Base-by-base conservation (phyloP, 2,329 filamentous ascomycete genomes). In the Colletotrichum sp. region DNA sequence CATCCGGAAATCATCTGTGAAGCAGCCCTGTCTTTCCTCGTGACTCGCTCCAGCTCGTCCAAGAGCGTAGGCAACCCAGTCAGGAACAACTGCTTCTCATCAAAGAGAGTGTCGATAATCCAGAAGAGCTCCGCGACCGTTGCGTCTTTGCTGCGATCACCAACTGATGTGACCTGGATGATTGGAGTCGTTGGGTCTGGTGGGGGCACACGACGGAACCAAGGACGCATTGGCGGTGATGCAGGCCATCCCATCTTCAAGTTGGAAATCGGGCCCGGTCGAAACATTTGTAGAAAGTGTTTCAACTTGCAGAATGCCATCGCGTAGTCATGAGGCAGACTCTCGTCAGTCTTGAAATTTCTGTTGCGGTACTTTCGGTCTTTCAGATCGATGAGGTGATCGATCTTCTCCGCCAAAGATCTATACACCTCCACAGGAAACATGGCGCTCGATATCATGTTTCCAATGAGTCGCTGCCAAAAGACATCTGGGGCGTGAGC, bases 11-110 rank as follows among this genome's bases (percentile, higher is more conserved):
- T 72, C 8, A 89, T 76, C 2, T 81, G 80, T 21, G 81, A 80
- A 1, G 83, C 84, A 8, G 81, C 74, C 1, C 81, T 78, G 8
- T 89, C 85, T 2, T 80, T 77, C 68, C 86, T 77, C 2, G 89
- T 72, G 5, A 89, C 81, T 9, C 86, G 85, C 28, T 88, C 87
- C 3, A 91, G 79, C 78, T 90, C 88, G 75, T 91, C 89, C 15
- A 90, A 76, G 2, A 88, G 32, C 6, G 79, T 79, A 3, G 84
- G 80, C 30, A 88, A 73, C 4, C 84, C 78, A 9, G 76, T 68
- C 2, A 87, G 66, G 59, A 85, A 83, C 2, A 86, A 77, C 3
- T 80, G 18, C 0, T 81, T 4, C 52, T 86, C 82, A 59, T 87
- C 84, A 81, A 83, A 86, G 8, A 89, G 70, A 0, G 79, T 84